Percentiles rank a stretch among this genome's conserved stretches.
phyloP scores from a whole-genome alignment of 768 basidiomycete species.

The Cantharellus cinnabarinus region DNA sequence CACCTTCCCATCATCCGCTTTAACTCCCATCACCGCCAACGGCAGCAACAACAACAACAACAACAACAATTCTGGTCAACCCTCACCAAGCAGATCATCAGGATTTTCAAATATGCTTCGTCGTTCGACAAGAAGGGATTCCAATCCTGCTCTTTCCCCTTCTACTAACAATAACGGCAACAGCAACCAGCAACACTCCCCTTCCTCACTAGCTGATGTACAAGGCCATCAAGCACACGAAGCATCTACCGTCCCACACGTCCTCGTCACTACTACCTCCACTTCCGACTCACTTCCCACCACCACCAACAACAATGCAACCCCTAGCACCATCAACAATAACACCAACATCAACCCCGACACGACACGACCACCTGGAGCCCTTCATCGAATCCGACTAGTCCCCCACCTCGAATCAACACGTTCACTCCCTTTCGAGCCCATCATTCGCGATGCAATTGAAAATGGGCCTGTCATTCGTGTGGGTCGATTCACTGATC shows the following conservation, averaged over 20 bases:
- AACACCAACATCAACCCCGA: too few species aligned
- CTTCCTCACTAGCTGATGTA: too few species aligned
- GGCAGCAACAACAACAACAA: neutral
- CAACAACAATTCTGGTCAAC: neutral
- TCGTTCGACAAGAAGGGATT: neutral
- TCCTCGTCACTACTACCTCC: too few species aligned
- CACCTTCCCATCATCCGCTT: too few species aligned
- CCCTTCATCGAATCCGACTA: conserved; percentile 59
- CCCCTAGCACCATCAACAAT: too few species aligned
- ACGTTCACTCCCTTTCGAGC: conserved; percentile 77
- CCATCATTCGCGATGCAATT: conserved; percentile 68
- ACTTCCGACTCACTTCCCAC: too few species aligned
- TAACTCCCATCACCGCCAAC: too few species aligned
- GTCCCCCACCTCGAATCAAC: conserved; percentile 88
- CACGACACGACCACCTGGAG: too few species aligned
- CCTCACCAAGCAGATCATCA: neutral
- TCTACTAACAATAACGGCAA: neutral
- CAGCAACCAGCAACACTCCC: too few species aligned
- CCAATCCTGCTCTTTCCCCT: neutral
- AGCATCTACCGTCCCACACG: too few species aligned
- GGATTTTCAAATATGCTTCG: neutral
- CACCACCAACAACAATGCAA: too few species aligned
- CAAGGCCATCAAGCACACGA: too few species aligned
- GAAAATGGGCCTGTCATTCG: conserved; percentile 52
- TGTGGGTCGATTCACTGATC: conserved; percentile 89